These are phyloP conservation scores for Aspergillus sp. DNA, from an alignment of 2,329 filamentous ascomycete genomes.

Conservation along the genomic window DNA sequence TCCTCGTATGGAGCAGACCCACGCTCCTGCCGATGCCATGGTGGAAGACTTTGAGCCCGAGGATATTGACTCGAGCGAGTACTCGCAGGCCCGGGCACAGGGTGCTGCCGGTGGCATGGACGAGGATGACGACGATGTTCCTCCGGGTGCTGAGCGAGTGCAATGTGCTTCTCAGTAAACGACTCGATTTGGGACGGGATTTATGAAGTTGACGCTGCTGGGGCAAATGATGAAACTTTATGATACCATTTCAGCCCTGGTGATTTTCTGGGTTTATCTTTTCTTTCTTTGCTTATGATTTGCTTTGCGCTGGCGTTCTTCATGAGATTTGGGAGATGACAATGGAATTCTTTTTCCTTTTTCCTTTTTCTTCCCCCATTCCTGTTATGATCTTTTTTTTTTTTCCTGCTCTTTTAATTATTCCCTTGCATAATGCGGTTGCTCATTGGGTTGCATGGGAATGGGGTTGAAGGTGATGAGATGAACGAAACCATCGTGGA, in stretches of 20 bases:
- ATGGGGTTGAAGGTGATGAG: slow-evolving; percentile 9
- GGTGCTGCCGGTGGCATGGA: slow-evolving; percentile 58
- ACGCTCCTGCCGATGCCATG: slow-evolving; percentile 78
- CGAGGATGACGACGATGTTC: slow-evolving; percentile 60
- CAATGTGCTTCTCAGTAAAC: slow-evolving; percentile 48
- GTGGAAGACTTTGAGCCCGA: slow-evolving; percentile 83
- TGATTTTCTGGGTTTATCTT: slow-evolving; percentile 14
- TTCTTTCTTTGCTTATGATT: slow-evolving; percentile 16
- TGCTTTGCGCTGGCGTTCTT: slow-evolving; percentile 31
- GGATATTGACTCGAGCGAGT: slow-evolving; percentile 66
- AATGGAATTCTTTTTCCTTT: slow-evolving; percentile 13
- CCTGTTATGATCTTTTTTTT: slow-evolving; percentile 5
- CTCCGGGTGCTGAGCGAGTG: slow-evolving; percentile 43
- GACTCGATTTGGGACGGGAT: not conserved
- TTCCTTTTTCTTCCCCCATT: slow-evolving; percentile 11
- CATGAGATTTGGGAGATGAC: slow-evolving; percentile 26
- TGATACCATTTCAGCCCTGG: slow-evolving; percentile 27
- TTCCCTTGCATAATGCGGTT: slow-evolving; percentile 17
- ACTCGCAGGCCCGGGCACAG: slow-evolving; percentile 59
- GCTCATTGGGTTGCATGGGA: slow-evolving; percentile 11
- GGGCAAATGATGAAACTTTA: slow-evolving; percentile 28
- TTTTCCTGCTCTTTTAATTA: slow-evolving; percentile 8
- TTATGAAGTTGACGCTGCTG: slow-evolving; percentile 15
- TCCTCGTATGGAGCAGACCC: slow-evolving; percentile 55
- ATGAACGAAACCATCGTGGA: slow-evolving; percentile 9